These are phyloP conservation scores for Colletotrichum tamarilloi DNA, from an alignment of 2,329 filamentous ascomycete genomes.

Conservation along the genomic window DNA sequence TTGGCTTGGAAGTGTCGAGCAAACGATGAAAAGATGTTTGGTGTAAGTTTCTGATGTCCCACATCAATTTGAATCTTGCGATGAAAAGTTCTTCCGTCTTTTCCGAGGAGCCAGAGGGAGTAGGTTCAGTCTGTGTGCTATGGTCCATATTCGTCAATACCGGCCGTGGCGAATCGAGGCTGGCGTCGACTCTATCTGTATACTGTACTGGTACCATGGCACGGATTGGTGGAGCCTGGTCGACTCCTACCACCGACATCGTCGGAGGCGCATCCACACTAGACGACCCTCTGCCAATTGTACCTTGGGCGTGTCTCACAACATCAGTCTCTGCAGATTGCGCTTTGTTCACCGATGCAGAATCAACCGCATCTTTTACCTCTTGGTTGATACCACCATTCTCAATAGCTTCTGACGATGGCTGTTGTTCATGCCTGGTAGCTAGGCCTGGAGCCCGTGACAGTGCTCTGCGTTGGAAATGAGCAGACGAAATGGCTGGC, in stretches of 20 bases:
- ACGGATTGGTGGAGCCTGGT: not conserved
- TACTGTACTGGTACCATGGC: not conserved
- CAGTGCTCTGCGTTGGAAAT: not conserved
- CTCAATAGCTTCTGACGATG: not conserved
- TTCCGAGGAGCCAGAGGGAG: not conserved
- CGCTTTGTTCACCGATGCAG: not conserved
- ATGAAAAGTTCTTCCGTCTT: slow-evolving; percentile 13
- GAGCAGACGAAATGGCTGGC: not conserved
- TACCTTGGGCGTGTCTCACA: not conserved
- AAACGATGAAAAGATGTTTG: not conserved
- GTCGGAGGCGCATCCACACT: not conserved
- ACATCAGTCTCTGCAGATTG: not conserved
- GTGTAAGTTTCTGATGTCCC: slow-evolving; percentile 4
- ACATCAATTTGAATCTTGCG: slow-evolving; percentile 10
- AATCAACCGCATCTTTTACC: not conserved
- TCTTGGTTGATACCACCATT: not conserved
- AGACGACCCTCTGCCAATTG: not conserved
- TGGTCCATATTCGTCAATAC: not conserved
- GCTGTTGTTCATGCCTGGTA: not conserved
- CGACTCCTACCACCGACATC: not conserved
- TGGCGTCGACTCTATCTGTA: not conserved
- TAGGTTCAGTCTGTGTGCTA: not conserved
- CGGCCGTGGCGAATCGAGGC: too few relatives aligned
- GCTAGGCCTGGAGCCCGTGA: not conserved
- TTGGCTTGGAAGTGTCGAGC: not conserved